Evolutionary conservation across 805 yeast species (phyloP).

Genomic region (Ogataea minuta): DNA sequence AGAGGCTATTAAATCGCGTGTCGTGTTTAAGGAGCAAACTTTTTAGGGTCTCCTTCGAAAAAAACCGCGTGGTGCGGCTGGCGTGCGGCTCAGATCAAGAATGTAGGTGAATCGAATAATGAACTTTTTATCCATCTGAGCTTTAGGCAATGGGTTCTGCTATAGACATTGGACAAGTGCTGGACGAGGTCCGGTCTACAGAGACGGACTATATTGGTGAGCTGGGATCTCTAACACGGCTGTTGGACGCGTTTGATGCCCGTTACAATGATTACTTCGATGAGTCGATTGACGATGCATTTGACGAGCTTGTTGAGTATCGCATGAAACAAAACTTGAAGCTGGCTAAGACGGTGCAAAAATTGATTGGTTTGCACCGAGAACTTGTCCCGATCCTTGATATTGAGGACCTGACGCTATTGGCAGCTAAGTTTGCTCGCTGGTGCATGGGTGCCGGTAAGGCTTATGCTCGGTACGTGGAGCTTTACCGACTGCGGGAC

Average conservation of each 20-base stretch:
- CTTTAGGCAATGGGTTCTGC: neutral
- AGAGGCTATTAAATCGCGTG: neutral
- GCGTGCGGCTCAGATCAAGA: conserved; percentile 12
- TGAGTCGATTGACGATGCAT: conserved; percentile 26
- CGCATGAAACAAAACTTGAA: conserved; percentile 23
- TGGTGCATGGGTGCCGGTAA: conserved; percentile 26
- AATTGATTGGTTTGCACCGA: conserved; percentile 21
- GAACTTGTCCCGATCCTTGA: conserved; percentile 15
- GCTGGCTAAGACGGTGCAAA: conserved; percentile 17
- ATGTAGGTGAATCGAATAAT: conserved; percentile 2
- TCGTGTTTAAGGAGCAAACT: conserved; percentile 8
- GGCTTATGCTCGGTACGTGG: conserved; percentile 24
- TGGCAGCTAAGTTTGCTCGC: conserved; percentile 19
- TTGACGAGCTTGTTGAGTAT: conserved; percentile 19
- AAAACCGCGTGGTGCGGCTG: conserved; percentile 11
- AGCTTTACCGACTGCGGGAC: conserved; percentile 22
- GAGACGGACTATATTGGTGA: conserved; percentile 25
- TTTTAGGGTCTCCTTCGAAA: conserved; percentile 2
- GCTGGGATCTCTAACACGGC: conserved; percentile 20
- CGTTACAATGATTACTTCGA: conserved; percentile 31
- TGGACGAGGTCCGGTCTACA: conserved; percentile 14
- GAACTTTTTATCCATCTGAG: neutral
- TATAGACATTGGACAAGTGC: conserved; percentile 1
- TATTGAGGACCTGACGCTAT: conserved; percentile 12
- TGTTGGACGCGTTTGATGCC: conserved; percentile 28